Percentiles rank a stretch among this genome's conserved stretches.
Evolutionary conservation across 1,284 basidiomycete genomes (phyloP).

Genomic region (Boletellus dicymbophilus): DNA sequence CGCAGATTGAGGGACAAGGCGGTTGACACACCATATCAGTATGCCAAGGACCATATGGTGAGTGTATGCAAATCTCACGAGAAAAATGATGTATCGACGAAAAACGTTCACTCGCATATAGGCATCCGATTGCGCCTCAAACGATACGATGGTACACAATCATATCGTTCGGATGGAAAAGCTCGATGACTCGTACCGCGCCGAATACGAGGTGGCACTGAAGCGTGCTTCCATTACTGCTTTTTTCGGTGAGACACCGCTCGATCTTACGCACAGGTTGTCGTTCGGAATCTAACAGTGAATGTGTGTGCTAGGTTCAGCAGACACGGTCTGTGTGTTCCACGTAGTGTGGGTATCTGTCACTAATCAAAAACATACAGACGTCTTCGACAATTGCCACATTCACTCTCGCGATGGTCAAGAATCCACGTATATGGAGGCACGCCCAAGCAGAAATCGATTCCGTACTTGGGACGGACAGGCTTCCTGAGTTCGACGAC

Average conservation of each 20-base stretch:
- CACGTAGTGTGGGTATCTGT: neutral
- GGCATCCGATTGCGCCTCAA: too few species aligned
- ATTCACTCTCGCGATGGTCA: constrained; percentile 34
- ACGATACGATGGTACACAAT: constrained; percentile 7
- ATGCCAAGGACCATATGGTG: constrained; percentile 12
- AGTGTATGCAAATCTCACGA: neutral
- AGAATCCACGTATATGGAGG: constrained; percentile 31
- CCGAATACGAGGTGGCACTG: constrained; percentile 2
- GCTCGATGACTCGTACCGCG: neutral
- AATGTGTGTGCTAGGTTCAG: neutral
- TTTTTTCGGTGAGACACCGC: constrained; percentile 10
- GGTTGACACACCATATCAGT: constrained; percentile 8
- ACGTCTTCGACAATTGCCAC: constrained; percentile 8
- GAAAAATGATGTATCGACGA: too few species aligned
- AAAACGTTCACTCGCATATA: too few species aligned
- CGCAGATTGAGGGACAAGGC: neutral
- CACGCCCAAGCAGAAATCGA: constrained; percentile 40
- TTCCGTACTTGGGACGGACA: constrained; percentile 31
- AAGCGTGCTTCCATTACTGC: constrained; percentile 7
- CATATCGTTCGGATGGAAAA: constrained; percentile 11
- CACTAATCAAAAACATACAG: neutral
- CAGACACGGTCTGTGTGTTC: constrained; percentile 12
- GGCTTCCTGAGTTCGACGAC: constrained; percentile 41
- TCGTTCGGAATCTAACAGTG: neutral
- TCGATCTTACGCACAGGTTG: too few species aligned